Percentiles rank a stretch among this genome's conserved stretches.
phyloP scores from a whole-genome alignment of 129 eudicot genomes.

The Flaveria robusta region DNA sequence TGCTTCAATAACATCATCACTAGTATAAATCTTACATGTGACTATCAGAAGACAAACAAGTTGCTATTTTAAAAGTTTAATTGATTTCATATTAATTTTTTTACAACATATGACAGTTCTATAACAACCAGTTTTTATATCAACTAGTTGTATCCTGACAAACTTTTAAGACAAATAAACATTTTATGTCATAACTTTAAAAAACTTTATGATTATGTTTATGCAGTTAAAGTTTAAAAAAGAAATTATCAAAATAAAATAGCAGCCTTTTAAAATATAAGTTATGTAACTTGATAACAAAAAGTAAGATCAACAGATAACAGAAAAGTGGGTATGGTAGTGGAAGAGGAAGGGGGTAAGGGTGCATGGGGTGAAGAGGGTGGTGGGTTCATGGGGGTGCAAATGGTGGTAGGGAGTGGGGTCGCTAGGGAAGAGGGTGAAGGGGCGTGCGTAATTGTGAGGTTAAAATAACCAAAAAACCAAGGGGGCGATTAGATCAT shows the following conservation, averaged over 20 bases:
- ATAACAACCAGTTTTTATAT: too few relatives aligned
- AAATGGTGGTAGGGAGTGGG: background rate
- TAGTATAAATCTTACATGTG: too few relatives aligned
- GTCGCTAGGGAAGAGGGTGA: too few relatives aligned
- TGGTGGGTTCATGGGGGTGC: background rate
- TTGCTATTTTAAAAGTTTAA: too few relatives aligned
- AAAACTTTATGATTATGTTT: background rate
- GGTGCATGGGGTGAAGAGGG: background rate
- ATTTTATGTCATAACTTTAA: background rate
- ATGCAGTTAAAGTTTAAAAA: background rate
- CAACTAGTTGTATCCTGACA: background rate
- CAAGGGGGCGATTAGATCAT: too few relatives aligned
- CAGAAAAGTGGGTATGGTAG: background rate
- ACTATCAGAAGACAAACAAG: too few relatives aligned
- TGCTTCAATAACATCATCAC: too few relatives aligned
- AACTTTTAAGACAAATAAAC: background rate
- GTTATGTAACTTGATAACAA: background rate
- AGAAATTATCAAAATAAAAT: background rate
- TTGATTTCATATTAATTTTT: too few relatives aligned
- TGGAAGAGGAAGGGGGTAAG: background rate
- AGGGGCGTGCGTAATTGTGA: too few relatives aligned
- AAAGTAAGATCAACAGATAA: background rate
- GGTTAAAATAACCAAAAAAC: too few relatives aligned
- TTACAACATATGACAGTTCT: too few relatives aligned
- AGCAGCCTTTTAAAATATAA: background rate